These are phyloP conservation scores for Blastobotrys chiropterorum DNA, from an alignment of 805 yeast species.

Conservation along the genomic window DNA sequence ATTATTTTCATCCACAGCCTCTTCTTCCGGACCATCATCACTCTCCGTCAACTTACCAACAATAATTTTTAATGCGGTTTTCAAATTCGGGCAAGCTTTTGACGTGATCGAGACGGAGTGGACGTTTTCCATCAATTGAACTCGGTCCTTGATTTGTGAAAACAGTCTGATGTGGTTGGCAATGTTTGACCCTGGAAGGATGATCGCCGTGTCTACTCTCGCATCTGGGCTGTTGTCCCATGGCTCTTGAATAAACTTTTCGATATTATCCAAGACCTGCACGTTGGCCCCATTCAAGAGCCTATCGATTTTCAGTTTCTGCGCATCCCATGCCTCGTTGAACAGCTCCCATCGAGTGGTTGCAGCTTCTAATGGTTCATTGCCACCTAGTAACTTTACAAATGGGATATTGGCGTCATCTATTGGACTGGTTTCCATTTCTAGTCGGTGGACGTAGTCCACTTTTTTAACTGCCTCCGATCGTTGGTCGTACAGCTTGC, in stretches of 20 bases:
- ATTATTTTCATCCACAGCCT: background rate
- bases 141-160: conserved; percentile 18
- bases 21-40: conserved; percentile 4
- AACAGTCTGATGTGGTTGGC: conserved; percentile 30
- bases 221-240: conserved; percentile 13
- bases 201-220: conserved; percentile 24
- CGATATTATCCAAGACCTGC: conserved; percentile 16
- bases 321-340: conserved; percentile 35
- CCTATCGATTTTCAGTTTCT: conserved; percentile 27
- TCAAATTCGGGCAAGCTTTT: conserved; percentile 32
- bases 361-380: conserved; percentile 36
- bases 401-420: conserved; percentile 33
- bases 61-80: conserved; percentile 28
- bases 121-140: conserved; percentile 1
- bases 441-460: conserved; percentile 1
- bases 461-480: conserved; percentile 1
- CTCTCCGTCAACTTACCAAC: conserved; percentile 28
- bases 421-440: conserved; percentile 10
- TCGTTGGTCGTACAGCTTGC: background rate
- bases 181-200: conserved; percentile 31
- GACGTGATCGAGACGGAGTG: conserved; percentile 28
- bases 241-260: conserved; percentile 8
- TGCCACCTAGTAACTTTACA: conserved; percentile 38
- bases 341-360: conserved; percentile 39
- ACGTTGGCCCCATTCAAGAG: conserved; percentile 24